Conservation (phyloP, 192 early-diverging fungal species). For the Geranomyces michiganensis region DNA sequence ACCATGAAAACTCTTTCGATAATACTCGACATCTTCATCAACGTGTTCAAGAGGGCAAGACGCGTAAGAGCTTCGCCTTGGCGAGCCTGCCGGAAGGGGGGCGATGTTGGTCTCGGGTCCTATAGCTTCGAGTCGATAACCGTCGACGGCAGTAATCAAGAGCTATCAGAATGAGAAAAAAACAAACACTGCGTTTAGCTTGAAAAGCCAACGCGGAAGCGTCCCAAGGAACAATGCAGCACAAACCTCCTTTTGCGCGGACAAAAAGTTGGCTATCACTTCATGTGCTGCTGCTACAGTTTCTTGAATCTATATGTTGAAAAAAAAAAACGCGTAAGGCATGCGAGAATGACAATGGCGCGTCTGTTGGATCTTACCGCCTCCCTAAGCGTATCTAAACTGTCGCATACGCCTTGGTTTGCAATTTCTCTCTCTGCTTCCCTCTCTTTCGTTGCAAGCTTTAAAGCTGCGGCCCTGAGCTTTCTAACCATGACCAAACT, state of each 20-base stretch:
- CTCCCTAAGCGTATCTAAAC: neutral
- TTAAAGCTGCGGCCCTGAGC: constrained; percentile 10
- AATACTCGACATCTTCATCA: constrained; percentile 34
- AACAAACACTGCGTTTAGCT: no score
- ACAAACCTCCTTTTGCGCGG: constrained; percentile 18
- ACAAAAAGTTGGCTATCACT: neutral
- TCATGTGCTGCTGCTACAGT: constrained; percentile 15
- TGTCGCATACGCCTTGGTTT: constrained; percentile 8
- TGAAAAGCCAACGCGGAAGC: neutral
- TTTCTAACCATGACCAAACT: constrained; percentile 5
- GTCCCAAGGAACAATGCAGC: neutral
- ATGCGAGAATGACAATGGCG: no score
- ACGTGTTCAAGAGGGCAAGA: constrained; percentile 36
- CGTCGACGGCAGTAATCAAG: constrained; percentile 19
- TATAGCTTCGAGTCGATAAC: constrained; percentile 32
- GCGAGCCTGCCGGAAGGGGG: neutral
- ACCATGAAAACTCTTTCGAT: constrained; percentile 35
- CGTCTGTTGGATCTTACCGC: neutral
- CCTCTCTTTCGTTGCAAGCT: constrained; percentile 15
- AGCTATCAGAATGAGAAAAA: constrained; percentile 7
- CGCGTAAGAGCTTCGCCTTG: neutral
- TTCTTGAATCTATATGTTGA: constrained; percentile 9
- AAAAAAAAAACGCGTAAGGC: neutral
- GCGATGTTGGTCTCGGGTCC: constrained; percentile 14
- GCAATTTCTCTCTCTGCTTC: constrained; percentile 23